Percentiles rank a stretch among this genome's conserved stretches.
These are phyloP conservation scores for Myotisia sp. DNA, from an alignment of 2,329 filamentous ascomycete genomes.

Conservation along the genomic window DNA sequence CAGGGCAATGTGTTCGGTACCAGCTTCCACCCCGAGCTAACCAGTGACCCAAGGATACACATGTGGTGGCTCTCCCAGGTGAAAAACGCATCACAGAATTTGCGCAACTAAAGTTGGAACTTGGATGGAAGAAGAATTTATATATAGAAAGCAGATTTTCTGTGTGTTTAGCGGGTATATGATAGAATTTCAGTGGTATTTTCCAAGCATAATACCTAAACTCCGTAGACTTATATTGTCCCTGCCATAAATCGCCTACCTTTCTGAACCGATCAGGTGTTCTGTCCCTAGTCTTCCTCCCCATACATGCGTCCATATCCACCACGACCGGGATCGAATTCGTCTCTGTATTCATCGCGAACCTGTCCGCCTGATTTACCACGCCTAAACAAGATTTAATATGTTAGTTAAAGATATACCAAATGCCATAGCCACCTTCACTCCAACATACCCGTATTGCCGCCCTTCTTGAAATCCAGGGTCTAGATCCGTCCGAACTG, in stretches of 20 bases:
- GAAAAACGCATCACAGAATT: conserved; percentile 26
- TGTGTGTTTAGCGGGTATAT: conserved; percentile 5
- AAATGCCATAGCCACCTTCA: not conserved
- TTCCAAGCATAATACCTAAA: not conserved
- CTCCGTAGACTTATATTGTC: not conserved
- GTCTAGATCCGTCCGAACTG: conserved; percentile 90
- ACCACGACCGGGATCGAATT: conserved; percentile 88
- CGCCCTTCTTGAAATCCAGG: conserved; percentile 91
- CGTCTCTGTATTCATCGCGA: conserved; percentile 90
- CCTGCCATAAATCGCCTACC: conserved; percentile 1
- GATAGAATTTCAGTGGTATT: conserved; percentile 3
- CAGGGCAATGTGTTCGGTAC: conserved; percentile 89
- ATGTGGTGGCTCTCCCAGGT: conserved; percentile 81
- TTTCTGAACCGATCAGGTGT: conserved; percentile 41
- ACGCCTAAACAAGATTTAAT: conserved; percentile 39
- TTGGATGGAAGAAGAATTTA: conserved; percentile 7
- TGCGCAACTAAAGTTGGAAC: conserved; percentile 9
- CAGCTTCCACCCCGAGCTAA: conserved; percentile 92
- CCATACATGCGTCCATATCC: conserved; percentile 70
- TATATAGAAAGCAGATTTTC: not conserved
- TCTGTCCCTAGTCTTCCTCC: conserved; percentile 49
- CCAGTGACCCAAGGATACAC: conserved; percentile 75
- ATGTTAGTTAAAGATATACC: conserved; percentile 11
- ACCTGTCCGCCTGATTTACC: conserved; percentile 95
- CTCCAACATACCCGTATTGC: conserved; percentile 62